A percentile compares a stretch with the other conserved stretches of the same genome.
phyloP scores from a whole-genome alignment of 768 basidiomycete genomes.

The Boletus edulis region DNA sequence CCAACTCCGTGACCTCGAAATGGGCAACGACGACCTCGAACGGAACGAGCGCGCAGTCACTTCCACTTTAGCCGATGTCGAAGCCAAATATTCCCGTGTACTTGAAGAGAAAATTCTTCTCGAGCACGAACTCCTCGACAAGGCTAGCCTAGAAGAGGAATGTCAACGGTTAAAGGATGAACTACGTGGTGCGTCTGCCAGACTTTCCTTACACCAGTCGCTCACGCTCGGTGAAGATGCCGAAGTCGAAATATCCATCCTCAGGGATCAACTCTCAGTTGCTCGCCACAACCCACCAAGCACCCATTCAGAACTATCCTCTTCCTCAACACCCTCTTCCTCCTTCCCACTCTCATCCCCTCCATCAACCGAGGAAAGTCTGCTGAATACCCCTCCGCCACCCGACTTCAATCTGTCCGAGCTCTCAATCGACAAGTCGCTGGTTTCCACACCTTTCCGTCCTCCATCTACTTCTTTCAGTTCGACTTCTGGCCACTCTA shows the following conservation, averaged over 20 bases:
- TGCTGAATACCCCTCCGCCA: conserved; percentile 58
- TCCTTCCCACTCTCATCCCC: conserved; percentile 33
- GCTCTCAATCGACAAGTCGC: conserved; percentile 45
- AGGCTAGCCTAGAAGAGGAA: conserved; percentile 88
- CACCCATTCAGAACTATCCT: conserved; percentile 24
- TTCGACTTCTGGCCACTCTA: conserved; percentile 41
- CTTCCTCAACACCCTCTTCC: conserved; percentile 31
- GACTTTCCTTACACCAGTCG: not conserved
- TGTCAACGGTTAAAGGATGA: conserved; percentile 91
- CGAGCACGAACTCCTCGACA: conserved; percentile 92
- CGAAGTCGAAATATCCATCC: conserved; percentile 77
- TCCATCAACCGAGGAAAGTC: conserved; percentile 46
- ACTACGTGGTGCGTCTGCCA: conserved; percentile 72
- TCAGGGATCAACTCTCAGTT: conserved; percentile 68
- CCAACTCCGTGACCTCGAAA: conserved; percentile 84
- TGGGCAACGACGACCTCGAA: conserved; percentile 98
- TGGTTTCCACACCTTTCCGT: conserved; percentile 33
- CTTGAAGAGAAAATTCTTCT: conserved; percentile 96
- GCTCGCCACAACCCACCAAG: conserved; percentile 33
- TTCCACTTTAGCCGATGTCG: conserved; percentile 79
- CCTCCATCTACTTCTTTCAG: conserved; percentile 31
- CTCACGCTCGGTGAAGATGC: conserved; percentile 55
- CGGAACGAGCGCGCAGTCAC: conserved; percentile 88
- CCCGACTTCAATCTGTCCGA: conserved; percentile 61
- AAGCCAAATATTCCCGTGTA: conserved; percentile 84